Percentiles rank a stretch among this genome's conserved stretches.
Evolutionary conservation across 768 basidiomycete species (phyloP).

Genomic region (Suillus brevipes): DNA sequence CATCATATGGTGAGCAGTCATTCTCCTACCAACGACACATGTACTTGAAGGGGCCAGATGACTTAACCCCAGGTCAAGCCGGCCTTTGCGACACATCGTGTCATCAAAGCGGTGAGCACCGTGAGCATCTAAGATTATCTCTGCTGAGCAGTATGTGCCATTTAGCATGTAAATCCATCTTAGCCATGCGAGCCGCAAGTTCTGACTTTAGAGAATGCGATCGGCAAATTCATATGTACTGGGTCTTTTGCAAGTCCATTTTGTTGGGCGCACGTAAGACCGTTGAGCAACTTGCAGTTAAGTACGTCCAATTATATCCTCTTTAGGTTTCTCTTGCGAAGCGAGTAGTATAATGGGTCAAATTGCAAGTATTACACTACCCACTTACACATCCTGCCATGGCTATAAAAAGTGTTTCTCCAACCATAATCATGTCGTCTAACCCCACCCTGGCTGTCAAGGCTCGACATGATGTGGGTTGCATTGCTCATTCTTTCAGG

Average conservation of each 20-base stretch:
- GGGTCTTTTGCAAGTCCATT: neutral
- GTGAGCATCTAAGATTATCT: neutral
- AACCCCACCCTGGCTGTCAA: slow-evolving; percentile 26
- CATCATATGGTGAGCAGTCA: neutral
- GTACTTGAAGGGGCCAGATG: neutral
- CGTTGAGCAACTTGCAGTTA: neutral
- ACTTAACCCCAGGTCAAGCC: neutral
- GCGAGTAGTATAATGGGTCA: neutral
- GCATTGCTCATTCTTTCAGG: neutral
- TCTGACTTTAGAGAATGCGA: neutral
- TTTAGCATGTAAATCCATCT: neutral
- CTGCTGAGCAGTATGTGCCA: neutral
- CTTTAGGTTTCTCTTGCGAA: neutral
- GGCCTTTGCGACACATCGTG: neutral
- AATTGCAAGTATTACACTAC: slow-evolving; percentile 12
- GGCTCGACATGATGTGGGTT: slow-evolving; percentile 9
- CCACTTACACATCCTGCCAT: slow-evolving; percentile 27
- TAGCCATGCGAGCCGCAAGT: neutral
- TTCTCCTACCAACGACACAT: neutral
- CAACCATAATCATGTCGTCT: slow-evolving; percentile 27
- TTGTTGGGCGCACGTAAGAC: neutral
- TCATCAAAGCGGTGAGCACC: neutral
- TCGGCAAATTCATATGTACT: neutral
- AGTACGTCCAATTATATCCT: neutral
- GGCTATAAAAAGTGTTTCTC: slow-evolving; percentile 8